Evolutionary conservation across 805 yeast genomes (phyloP), one percentile per base, ranked within the genome.

Genomic region (Wickerhamiella domercqiae): DNA sequence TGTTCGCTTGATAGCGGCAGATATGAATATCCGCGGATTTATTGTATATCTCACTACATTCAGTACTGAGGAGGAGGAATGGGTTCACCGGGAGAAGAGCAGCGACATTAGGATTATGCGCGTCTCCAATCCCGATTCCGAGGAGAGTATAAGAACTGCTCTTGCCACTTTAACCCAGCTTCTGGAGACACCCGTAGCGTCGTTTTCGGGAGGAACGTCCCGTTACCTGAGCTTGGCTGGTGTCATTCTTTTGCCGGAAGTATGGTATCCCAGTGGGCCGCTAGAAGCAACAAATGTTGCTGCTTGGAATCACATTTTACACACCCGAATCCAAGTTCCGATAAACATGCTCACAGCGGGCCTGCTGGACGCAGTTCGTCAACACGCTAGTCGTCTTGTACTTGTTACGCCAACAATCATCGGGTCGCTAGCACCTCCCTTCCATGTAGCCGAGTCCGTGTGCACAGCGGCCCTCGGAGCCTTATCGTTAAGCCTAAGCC

Each of bases 1-100:
- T 39, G 73, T 82, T 1, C 65, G 80, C 40, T 63, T 75, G 36
- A 59, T 82, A 21, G 80, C 84, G 1, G 64, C 70, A 39, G 94
- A 82, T 52, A 65, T 82, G 44, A 84, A 80, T 45, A 67, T 68
- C 32, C 62, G 93, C 38, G 93, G 94, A 1, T 81, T 78, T 52
- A 76, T 83, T 22, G 84, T 83, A 3, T 82, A 77, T 52, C 64
- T 82, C 44, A 75, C 93, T 0, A 70, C 75, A n/a, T 17, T 18
- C n/a, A 54, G 70, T n/a, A 53, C 62, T 5, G 71, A 67, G 41
- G 81, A 74, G 21, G 66, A 63, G 44, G 82, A 76, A 43, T 56
- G 61, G 1, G 53, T 67, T 1, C 59, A 59, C 29, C 50, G 57
- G 7, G 80, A 78, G 40, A 67, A 75, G 33, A 71, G 77, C 13